Evolutionary conservation across 169 alveolate genomes (phyloP).

Genomic region (Cryptosporidium tyzzeri): DNA sequence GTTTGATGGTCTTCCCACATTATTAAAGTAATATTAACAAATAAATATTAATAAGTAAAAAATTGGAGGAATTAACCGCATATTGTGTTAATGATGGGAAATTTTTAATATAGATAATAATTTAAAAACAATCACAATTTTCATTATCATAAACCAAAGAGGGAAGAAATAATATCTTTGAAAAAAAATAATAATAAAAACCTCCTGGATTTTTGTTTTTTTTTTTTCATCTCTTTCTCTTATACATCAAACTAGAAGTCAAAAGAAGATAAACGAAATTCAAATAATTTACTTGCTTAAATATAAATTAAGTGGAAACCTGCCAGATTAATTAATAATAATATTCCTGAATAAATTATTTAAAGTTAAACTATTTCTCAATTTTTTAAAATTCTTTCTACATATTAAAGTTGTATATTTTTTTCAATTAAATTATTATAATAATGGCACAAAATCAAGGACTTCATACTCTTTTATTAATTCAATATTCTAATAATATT

Average conservation of each 20-base stretch:
- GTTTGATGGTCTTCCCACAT: neutral
- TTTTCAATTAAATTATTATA: neutral
- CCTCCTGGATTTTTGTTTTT: no score
- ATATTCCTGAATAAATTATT: no score
- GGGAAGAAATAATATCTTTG: neutral
- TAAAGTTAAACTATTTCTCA: neutral
- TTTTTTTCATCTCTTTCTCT: no score
- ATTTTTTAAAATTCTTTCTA: neutral
- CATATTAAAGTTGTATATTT: neutral
- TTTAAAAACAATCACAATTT: neutral
- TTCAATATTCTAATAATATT: constrained; percentile 52
- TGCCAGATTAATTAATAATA: no score
- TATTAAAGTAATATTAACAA: neutral
- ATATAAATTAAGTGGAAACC: neutral
- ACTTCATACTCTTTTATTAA: constrained; percentile 60
- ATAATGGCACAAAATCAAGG: constrained; percentile 65
- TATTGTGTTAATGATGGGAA: neutral
- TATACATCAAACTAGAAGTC: neutral
- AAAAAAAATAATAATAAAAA: no score
- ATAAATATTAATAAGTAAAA: neutral
- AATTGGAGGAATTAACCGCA: neutral
- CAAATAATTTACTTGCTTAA: neutral
- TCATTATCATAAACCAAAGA: neutral
- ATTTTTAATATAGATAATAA: neutral
- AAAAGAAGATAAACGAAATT: neutral